Conservation (phyloP, 2,329 filamentous ascomycete species). For the Hypoxylon sp. region DNA sequence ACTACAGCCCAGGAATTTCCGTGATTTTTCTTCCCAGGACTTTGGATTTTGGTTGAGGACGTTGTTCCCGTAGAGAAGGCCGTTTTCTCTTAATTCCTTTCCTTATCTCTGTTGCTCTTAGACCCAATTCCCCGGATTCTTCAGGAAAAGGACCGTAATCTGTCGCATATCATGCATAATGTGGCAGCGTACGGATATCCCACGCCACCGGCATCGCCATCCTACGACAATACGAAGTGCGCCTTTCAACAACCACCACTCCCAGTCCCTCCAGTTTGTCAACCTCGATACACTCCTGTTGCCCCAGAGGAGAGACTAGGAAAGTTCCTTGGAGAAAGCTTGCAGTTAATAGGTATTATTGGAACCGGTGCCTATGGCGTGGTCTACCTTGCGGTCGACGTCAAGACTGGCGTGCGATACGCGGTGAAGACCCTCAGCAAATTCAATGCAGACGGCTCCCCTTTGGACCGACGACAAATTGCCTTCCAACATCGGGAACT, state of each 20-base stretch:
- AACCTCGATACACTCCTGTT: constrained; percentile 68
- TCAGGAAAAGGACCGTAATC: constrained; percentile 51
- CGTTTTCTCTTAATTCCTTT: constrained; percentile 53
- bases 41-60: constrained; percentile 50
- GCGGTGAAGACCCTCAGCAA: constrained; percentile 98
- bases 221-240: constrained; percentile 66
- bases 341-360: constrained; percentile 87
- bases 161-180: constrained; percentile 70
- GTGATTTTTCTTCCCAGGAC: constrained; percentile 48
- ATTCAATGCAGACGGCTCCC: constrained; percentile 77
- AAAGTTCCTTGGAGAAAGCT: constrained; percentile 82
- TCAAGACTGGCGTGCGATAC: constrained; percentile 84
- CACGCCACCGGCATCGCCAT: constrained; percentile 71
- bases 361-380: constrained; percentile 97
- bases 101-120: constrained; percentile 48
- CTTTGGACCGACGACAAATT: constrained; percentile 85
- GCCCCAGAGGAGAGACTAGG: constrained; percentile 89
- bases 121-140: constrained; percentile 46
- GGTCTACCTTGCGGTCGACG: constrained; percentile 90
- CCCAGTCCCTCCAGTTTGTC: constrained; percentile 57
- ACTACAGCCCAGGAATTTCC: constrained; percentile 45
- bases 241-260: constrained; percentile 59
- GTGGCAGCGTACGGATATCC: constrained; percentile 70
- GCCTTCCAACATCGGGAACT: constrained; percentile 96
- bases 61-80: constrained; percentile 52